Evolutionary conservation across 139 green algal species (phyloP).

Genomic region (Chlamydomonas sp.): DNA sequence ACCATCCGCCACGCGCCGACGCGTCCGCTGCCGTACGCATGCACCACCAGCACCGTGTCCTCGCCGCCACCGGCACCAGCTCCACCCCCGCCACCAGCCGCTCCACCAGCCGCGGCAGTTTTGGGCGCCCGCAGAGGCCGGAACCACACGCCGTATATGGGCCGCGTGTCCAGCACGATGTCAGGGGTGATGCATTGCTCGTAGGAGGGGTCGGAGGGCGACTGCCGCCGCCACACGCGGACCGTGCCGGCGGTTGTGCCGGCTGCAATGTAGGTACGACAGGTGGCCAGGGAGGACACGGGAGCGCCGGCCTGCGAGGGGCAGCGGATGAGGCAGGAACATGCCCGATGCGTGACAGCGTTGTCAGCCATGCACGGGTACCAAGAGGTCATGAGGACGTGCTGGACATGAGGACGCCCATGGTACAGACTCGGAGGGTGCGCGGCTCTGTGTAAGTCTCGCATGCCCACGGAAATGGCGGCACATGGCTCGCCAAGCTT

Average conservation of each 20-base stretch:
- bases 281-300: conserved; percentile 9
- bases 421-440: no score
- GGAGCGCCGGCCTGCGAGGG: conserved; percentile 3
- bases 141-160: conserved; percentile 1
- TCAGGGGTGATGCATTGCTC: conserved; percentile 13
- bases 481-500: no score
- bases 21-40: conserved; percentile 27
- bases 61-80: background rate
- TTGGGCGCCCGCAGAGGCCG: conserved; percentile 2
- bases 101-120: background rate
- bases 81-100: background rate
- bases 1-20: conserved; percentile 40
- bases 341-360: no score
- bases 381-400: no score
- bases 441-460: no score
- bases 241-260: conserved; percentile 30
- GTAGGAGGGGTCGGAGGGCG: conserved; percentile 17
- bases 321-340: background rate
- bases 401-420: no score
- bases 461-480: no score
- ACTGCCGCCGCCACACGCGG: conserved; percentile 36
- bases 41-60: conserved; percentile 32
- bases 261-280: conserved; percentile 28
- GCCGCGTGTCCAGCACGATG: conserved; percentile 21
- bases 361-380: no score